Conservation (phyloP, 1,139 yeast species). For the Dujonia santamariae region DNA sequence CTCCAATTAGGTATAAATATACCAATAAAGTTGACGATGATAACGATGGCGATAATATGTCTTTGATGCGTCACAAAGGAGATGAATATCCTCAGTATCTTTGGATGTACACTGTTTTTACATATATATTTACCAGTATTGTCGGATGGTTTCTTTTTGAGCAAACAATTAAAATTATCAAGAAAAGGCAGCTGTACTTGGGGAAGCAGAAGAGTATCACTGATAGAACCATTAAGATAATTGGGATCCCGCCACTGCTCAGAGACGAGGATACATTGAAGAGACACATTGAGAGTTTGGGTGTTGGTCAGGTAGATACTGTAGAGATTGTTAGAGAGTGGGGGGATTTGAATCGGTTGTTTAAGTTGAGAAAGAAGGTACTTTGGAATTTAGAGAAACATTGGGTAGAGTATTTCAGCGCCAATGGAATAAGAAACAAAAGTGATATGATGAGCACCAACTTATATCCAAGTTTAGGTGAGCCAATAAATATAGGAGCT, state of each 20-base stretch:
- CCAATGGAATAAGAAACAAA: slow-evolving; percentile 28
- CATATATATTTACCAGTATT: slow-evolving; percentile 39
- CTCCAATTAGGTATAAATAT: slow-evolving; percentile 69
- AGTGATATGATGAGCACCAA: slow-evolving; percentile 26
- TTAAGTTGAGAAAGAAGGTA: slow-evolving; percentile 53
- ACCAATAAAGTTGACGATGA: slow-evolving; percentile 65
- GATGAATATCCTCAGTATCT: slow-evolving; percentile 21
- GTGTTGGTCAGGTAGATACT: slow-evolving; percentile 76
- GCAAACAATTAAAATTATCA: slow-evolving; percentile 35
- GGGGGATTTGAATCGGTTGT: slow-evolving; percentile 66
- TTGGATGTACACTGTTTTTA: slow-evolving; percentile 43
- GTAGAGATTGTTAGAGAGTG: slow-evolving; percentile 84
- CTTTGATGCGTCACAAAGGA: slow-evolving; percentile 5
- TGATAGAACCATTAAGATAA: slow-evolving; percentile 44
- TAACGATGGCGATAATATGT: slow-evolving; percentile 3
- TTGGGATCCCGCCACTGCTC: slow-evolving; percentile 66
- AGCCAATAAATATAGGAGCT: slow-evolving; percentile 22
- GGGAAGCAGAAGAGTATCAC: slow-evolving; percentile 45
- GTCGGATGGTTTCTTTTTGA: slow-evolving; percentile 32
- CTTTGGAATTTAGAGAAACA: slow-evolving; percentile 60
- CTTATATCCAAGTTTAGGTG: slow-evolving; percentile 30
- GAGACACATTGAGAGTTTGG: slow-evolving; percentile 70
- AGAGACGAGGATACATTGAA: slow-evolving; percentile 67
- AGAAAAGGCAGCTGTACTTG: slow-evolving; percentile 39
- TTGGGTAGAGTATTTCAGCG: slow-evolving; percentile 72